These are phyloP conservation scores for Hypoxylon sp. DNA, from an alignment of 2,329 filamentous ascomycete species.

Conservation along the genomic window DNA sequence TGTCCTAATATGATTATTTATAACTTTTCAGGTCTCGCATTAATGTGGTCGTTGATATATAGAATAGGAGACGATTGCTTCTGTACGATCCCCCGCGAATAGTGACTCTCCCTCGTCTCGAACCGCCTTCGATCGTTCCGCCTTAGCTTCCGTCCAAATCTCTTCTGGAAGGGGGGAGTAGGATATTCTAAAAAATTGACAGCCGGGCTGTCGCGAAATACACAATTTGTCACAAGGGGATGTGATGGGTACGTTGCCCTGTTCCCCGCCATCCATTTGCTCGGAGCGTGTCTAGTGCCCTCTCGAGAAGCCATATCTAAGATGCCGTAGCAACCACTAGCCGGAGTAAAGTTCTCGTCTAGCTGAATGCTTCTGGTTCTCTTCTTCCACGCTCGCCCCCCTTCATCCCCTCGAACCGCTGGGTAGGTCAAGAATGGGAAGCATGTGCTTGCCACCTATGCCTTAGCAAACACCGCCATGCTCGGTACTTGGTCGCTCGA, in stretches of 20 bases:
- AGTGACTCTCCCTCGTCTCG: slow-evolving; percentile 19
- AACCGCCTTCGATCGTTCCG: slow-evolving; percentile 23
- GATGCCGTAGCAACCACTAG: slow-evolving; percentile 4
- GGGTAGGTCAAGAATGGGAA: slow-evolving; percentile 3
- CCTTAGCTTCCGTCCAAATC: slow-evolving; percentile 28
- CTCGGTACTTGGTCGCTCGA: slow-evolving; percentile 6
- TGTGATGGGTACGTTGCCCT: slow-evolving; percentile 49
- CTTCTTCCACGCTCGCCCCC: background rate
- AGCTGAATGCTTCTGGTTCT: slow-evolving; percentile 9
- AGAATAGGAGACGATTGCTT: slow-evolving; percentile 36
- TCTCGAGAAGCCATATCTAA: background rate
- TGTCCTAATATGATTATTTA: slow-evolving; percentile 26
- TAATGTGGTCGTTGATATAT: slow-evolving; percentile 40
- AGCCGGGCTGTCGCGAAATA: slow-evolving; percentile 43
- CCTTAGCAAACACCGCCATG: slow-evolving; percentile 24
- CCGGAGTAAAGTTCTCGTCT: slow-evolving; percentile 1
- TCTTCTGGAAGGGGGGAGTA: slow-evolving; percentile 29
- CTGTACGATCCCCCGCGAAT: slow-evolving; percentile 27
- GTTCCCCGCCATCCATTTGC: background rate
- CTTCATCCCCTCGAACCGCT: background rate
- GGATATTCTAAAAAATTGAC: slow-evolving; percentile 23
- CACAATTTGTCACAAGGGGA: slow-evolving; percentile 43
- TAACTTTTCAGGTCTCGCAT: slow-evolving; percentile 30
- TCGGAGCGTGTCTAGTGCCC: background rate
- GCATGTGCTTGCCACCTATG: slow-evolving; percentile 10